A percentile compares a stretch with the other conserved stretches of the same genome.
Evolutionary conservation across 2,329 filamentous ascomycete genomes (phyloP).

Genomic region (Pseudopyrenochaeta lycopersici): DNA sequence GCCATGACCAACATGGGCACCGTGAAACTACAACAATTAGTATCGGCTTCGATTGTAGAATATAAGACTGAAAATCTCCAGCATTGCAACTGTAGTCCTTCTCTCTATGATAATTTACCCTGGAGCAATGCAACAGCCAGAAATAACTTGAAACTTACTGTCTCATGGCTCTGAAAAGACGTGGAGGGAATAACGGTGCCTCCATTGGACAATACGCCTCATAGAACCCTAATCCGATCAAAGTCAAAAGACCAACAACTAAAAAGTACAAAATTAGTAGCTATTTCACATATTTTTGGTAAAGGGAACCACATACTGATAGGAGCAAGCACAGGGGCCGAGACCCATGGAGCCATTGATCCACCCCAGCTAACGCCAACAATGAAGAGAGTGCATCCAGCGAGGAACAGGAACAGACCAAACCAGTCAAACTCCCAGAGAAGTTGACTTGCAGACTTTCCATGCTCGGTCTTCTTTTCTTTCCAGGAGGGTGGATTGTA

Average conservation of each 20-base stretch:
- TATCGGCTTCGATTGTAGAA: not conserved
- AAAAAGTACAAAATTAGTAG: too few relatives aligned
- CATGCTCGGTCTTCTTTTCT: conserved; percentile 44
- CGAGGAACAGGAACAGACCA: conserved; percentile 36
- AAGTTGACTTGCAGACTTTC: conserved; percentile 30
- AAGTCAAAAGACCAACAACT: conserved; percentile 32
- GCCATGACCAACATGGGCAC: conserved; percentile 43
- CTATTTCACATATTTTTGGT: too few relatives aligned
- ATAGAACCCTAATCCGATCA: conserved; percentile 38
- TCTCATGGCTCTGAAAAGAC: conserved; percentile 36
- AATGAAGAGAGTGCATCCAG: conserved; percentile 42
- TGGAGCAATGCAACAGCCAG: not conserved
- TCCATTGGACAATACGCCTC: conserved; percentile 33
- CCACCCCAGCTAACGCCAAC: conserved; percentile 41
- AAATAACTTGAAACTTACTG: conserved; percentile 10
- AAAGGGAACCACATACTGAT: conserved; percentile 9
- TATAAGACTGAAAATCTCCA: too few relatives aligned
- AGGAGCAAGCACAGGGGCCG: conserved; percentile 29
- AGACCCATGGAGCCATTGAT: conserved; percentile 34
- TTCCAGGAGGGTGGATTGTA: conserved; percentile 50
- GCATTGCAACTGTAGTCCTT: too few relatives aligned
- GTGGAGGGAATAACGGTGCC: conserved; percentile 40
- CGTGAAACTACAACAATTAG: conserved; percentile 22
- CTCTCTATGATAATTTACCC: too few relatives aligned
- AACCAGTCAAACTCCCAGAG: conserved; percentile 40